Base-by-base conservation (phyloP, 306 rosid species). In the Adenanthera pavonina region DNA sequence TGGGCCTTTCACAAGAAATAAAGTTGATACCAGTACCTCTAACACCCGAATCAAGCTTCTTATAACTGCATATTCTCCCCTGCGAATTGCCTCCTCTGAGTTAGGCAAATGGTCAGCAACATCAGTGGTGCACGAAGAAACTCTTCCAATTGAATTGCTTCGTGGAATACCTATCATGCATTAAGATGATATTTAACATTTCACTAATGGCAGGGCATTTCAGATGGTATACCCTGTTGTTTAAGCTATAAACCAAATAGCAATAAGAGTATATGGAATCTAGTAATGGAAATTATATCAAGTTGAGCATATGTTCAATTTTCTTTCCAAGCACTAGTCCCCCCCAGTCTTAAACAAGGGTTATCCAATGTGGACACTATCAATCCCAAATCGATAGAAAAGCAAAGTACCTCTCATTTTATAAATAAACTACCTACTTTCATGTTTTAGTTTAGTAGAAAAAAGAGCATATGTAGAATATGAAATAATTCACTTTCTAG, bases 41-140 rank as follows among this genome's bases (percentile, higher is more conserved):
- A 94, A 83, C 69, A 88, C 98, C 81, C 98, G 90, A 86, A 91
- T 89, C 90, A 94, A 85, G 85, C 98, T 94, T 87, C 98, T 89
- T 85, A 94, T 92, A 87, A 90, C 95, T 19, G 85, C 89, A 88
- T 90, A 94, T 87, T 94, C 98, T 83, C 98, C 98, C 86, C 95
- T 88, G 46, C 94, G 94, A 83, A 94, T 87, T 72, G 98, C 97
- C 79, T 92, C 97, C 76, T 94, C 97, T 68, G 98, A 92, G 82
- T 88, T 89, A 46, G 95, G 91, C 51, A 87, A 49, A 67, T 83
- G 85, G 78, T 94, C 97, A 47, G 88, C 46, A 15, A 78, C 88
- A 89, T 83, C 92, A 44, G 84, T 73, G 87, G 85, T 61, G 73
- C 85, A 83, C 68, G 89, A 89, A 49, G 81, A 90, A 83, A 94